Conservation (phyloP, 805 yeast species). For the Cyberlindnera meyerae region DNA sequence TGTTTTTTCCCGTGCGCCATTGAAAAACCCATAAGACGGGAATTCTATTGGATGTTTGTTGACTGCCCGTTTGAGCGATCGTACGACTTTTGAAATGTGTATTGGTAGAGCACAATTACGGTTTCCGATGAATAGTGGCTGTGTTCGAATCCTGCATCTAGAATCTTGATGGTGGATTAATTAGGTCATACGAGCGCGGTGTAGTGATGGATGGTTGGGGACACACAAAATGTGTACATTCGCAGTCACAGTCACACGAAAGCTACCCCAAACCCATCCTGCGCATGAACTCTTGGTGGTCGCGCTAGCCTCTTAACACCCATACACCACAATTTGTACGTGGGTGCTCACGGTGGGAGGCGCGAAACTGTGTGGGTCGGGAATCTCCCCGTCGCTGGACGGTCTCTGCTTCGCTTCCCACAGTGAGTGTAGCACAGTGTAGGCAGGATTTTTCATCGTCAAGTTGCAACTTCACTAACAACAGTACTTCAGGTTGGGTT, state of each 20-base stretch:
- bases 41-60: constrained; percentile 20
- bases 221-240: background rate
- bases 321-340: constrained; percentile 5
- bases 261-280: too few species aligned
- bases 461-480: background rate
- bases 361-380: too few species aligned
- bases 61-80: constrained; percentile 17
- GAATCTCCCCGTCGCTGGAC: too few species aligned
- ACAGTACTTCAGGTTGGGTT: background rate
- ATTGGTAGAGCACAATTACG: background rate
- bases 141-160: constrained; percentile 7
- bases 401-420: background rate
- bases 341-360: too few species aligned
- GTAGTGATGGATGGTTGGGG: background rate
- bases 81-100: background rate
- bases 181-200: too few species aligned
- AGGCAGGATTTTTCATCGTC: constrained; percentile 10
- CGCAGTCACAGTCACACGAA: constrained; percentile 12
- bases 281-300: too few species aligned
- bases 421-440: background rate
- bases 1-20: constrained; percentile 15
- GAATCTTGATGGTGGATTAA: too few species aligned
- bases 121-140: background rate
- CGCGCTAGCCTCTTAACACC: too few species aligned
- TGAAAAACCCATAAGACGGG: constrained; percentile 12